Percentiles rank a stretch among this genome's conserved stretches.
Conservation (phyloP, 495 filamentous ascomycete species). For the Acidomyces sp. region DNA sequence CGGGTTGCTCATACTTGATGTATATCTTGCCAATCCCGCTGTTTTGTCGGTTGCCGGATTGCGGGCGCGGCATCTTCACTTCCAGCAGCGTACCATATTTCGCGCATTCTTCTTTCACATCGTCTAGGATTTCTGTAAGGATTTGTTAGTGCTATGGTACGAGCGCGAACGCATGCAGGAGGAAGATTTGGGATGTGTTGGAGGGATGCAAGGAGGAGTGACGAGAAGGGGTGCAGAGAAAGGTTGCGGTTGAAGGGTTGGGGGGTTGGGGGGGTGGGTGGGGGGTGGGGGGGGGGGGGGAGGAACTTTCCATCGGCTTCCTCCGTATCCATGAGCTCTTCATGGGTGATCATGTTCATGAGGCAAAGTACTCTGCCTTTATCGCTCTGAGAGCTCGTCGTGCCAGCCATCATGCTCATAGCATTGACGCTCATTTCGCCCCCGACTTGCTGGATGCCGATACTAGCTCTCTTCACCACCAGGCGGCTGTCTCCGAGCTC, state of each 20-base stretch:
- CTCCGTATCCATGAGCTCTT: constrained; percentile 85
- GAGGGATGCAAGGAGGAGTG: neutral
- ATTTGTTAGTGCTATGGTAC: neutral
- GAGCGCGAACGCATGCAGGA: too few relatives aligned
- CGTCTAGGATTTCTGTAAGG: constrained; percentile 74
- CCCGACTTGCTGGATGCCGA: constrained; percentile 82
- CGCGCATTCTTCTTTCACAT: constrained; percentile 78
- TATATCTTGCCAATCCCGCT: constrained; percentile 95
- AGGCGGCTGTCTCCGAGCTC: constrained; percentile 74
- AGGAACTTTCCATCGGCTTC: constrained; percentile 70
- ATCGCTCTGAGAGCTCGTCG: constrained; percentile 56
- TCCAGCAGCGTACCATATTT: constrained; percentile 78
- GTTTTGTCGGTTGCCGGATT: constrained; percentile 62
- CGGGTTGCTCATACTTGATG: constrained; percentile 73
- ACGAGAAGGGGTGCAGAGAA: neutral
- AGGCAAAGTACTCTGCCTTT: constrained; percentile 74
- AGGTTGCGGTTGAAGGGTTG: neutral
- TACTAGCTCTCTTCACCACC: constrained; percentile 75
- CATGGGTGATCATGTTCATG: constrained; percentile 94
- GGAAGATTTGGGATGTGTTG: neutral
- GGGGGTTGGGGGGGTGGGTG: neutral
- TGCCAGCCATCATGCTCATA: constrained; percentile 97
- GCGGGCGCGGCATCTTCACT: constrained; percentile 82
- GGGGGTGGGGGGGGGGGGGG: neutral
- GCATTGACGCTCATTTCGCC: constrained; percentile 93